Conservation (phyloP, 495 filamentous ascomycete species). For the Aspergillus homomorphus region DNA sequence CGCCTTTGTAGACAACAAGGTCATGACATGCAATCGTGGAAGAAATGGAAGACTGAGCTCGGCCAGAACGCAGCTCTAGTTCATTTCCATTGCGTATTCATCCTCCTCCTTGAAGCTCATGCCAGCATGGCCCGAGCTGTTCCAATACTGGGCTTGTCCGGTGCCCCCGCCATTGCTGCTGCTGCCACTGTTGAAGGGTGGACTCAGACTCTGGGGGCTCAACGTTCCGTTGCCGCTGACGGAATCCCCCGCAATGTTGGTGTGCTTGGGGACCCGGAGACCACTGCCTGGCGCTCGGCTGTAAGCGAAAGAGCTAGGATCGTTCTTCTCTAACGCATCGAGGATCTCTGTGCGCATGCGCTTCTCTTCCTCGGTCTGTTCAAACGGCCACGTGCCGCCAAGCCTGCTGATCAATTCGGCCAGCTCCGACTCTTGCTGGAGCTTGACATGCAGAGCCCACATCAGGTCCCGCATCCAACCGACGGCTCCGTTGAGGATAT, state of each 20-base stretch:
- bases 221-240: slow-evolving; percentile 48
- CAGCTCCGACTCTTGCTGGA: slow-evolving; percentile 84
- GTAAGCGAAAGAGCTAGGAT: slow-evolving; percentile 70
- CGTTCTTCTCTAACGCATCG: slow-evolving; percentile 77
- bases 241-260: slow-evolving; percentile 81
- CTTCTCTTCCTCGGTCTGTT: slow-evolving; percentile 85
- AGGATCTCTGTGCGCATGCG: slow-evolving; percentile 91
- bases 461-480: slow-evolving; percentile 96
- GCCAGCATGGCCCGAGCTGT: slow-evolving; percentile 60
- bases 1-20: slow-evolving; percentile 43
- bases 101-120: slow-evolving; percentile 90
- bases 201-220: slow-evolving; percentile 66
- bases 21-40: slow-evolving; percentile 28
- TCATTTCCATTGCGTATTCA: slow-evolving; percentile 81
- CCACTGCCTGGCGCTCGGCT: slow-evolving; percentile 79
- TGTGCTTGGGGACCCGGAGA: slow-evolving; percentile 87
- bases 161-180: slow-evolving; percentile 51
- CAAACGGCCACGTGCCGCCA: slow-evolving; percentile 73
- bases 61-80: slow-evolving; percentile 28
- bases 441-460: slow-evolving; percentile 87
- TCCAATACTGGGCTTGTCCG: slow-evolving; percentile 65
- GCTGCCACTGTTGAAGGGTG: slow-evolving; percentile 60
- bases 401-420: slow-evolving; percentile 66
- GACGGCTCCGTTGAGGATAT: slow-evolving; percentile 95
- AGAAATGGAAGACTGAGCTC: slow-evolving; percentile 10